These are phyloP conservation scores for Fusarium albidum DNA, from an alignment of 2,329 filamentous ascomycete species.

Conservation along the genomic window DNA sequence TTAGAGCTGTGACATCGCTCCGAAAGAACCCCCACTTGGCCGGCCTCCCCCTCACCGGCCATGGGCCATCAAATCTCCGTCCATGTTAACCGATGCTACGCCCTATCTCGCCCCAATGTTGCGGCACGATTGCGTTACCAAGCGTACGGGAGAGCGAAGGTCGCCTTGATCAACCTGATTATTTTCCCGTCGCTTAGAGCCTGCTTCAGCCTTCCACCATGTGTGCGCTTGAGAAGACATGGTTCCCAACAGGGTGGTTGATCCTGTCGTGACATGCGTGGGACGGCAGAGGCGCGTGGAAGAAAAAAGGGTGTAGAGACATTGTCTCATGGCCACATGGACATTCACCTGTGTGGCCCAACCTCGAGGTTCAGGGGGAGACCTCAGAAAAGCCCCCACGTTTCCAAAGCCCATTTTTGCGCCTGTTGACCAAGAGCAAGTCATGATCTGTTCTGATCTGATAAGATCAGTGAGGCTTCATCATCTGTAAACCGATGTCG, in stretches of 20 bases:
- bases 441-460: neutral
- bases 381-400: neutral
- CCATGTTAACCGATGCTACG: conserved; percentile 8
- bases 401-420: neutral
- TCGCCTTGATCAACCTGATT: neutral
- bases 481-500: conserved; percentile 11
- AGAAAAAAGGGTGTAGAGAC: neutral
- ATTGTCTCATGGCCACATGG: neutral
- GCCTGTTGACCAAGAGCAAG: too few species aligned
- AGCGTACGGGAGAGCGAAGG: neutral
- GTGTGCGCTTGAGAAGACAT: neutral
- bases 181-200: neutral
- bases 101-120: conserved; percentile 9
- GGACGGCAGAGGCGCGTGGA: neutral
- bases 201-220: too few species aligned
- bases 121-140: conserved; percentile 5
- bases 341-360: neutral
- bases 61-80: neutral
- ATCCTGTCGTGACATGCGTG: neutral
- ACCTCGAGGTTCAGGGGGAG: neutral
- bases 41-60: conserved; percentile 7
- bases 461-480: conserved; percentile 9
- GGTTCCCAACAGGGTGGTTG: neutral
- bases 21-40: conserved; percentile 10
- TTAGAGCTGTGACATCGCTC: conserved; percentile 4